These are phyloP conservation scores for Corchorus olitorius DNA, from an alignment of 345 rosid genomes.

Conservation along the genomic window DNA sequence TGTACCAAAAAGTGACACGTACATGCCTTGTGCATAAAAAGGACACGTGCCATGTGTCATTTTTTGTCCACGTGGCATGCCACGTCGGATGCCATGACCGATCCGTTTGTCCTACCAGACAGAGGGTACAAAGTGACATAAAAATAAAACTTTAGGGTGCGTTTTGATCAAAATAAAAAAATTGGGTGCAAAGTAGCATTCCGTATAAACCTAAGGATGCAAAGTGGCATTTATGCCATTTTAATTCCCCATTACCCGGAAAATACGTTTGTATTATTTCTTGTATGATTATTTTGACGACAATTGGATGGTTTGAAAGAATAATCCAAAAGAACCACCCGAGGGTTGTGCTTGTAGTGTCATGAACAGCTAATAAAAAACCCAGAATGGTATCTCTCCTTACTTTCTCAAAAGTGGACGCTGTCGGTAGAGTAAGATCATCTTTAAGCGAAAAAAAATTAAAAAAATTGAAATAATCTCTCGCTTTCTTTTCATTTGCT, in stretches of 20 bases:
- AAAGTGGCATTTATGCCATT: too few species aligned
- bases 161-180: too few species aligned
- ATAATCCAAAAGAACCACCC: conserved; percentile 49
- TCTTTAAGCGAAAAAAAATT: conserved; percentile 7
- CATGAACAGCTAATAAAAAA: conserved; percentile 35
- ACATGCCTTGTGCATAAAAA: too few species aligned
- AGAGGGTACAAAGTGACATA: too few species aligned
- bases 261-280: conserved; percentile 26
- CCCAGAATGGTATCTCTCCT: conserved; percentile 33
- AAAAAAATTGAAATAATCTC: conserved; percentile 11
- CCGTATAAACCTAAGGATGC: too few species aligned
- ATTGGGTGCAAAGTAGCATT: too few species aligned
- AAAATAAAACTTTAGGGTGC: too few species aligned
- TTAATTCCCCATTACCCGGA: neutral
- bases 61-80: too few species aligned
- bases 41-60: too few species aligned
- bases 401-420: neutral
- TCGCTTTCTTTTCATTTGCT: neutral
- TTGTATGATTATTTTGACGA: conserved; percentile 29
- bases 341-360: conserved; percentile 37
- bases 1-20: too few species aligned
- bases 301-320: conserved; percentile 26
- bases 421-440: neutral
- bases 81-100: too few species aligned
- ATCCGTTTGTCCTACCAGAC: too few species aligned